A percentile compares a stretch with the other conserved stretches of the same genome.
Evolutionary conservation across 1,284 basidiomycete genomes (phyloP).

Genomic region (Irpex sp.): DNA sequence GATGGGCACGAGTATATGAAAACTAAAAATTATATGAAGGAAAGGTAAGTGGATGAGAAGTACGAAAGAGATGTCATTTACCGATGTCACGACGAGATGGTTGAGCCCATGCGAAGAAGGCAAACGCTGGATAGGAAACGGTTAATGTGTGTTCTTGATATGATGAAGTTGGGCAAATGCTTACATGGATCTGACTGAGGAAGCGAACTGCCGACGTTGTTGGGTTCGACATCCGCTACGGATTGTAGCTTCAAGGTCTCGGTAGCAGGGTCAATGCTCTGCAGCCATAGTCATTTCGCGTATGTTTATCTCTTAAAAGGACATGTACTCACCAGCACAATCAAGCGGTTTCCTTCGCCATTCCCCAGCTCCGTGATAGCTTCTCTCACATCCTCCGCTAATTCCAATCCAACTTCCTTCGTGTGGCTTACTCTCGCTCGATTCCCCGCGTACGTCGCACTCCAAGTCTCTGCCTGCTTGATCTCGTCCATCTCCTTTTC

Average conservation of each 20-base stretch:
- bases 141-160: background rate
- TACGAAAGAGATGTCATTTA: constrained; percentile 24
- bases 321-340: constrained; percentile 58
- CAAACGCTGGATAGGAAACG: constrained; percentile 45
- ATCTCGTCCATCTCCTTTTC: constrained; percentile 79
- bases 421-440: constrained; percentile 49
- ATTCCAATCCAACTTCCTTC: constrained; percentile 52
- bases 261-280: constrained; percentile 58
- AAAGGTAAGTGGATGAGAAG: no score
- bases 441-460: constrained; percentile 49
- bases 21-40: constrained; percentile 33
- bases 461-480: constrained; percentile 58
- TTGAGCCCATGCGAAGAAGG: constrained; percentile 71
- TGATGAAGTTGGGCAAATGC: constrained; percentile 13
- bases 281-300: background rate
- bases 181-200: constrained; percentile 50
- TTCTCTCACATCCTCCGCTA: constrained; percentile 56
- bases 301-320: background rate
- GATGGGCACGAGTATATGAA: constrained; percentile 89
- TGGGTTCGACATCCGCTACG: constrained; percentile 31
- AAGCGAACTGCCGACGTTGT: constrained; percentile 41
- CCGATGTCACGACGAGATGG: constrained; percentile 48
- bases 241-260: constrained; percentile 51
- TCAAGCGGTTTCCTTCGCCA: constrained; percentile 45
- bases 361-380: constrained; percentile 55